Percentiles rank a stretch among this genome's conserved stretches.
phyloP scores from a whole-genome alignment of 1,284 basidiomycete genomes.

The Puccinia triticina region DNA sequence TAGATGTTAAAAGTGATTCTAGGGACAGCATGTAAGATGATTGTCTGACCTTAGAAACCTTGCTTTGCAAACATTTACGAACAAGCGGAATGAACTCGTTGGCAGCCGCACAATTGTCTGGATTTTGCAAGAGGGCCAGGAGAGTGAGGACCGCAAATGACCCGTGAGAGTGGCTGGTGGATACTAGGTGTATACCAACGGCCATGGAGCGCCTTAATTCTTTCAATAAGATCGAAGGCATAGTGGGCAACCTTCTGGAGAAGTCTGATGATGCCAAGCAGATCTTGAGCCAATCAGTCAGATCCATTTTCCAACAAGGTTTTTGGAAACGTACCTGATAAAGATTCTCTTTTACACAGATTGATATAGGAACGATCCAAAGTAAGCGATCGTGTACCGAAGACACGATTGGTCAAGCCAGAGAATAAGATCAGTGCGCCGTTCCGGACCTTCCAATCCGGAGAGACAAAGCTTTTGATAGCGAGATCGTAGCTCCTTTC shows the following conservation, averaged over 20 bases:
- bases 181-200: constrained; percentile 7
- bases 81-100: constrained; percentile 31
- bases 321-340: constrained; percentile 36
- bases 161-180: constrained; percentile 30
- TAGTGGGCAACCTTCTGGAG: constrained; percentile 29
- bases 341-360: constrained; percentile 39
- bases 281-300: not conserved
- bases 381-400: constrained; percentile 20
- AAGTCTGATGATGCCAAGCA: constrained; percentile 14
- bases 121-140: constrained; percentile 43
- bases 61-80: constrained; percentile 29
- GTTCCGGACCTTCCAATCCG: constrained; percentile 48
- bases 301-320: not conserved
- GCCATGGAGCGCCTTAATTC: constrained; percentile 39
- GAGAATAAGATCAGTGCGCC: constrained; percentile 50
- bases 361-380: constrained; percentile 29
- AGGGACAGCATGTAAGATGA: not conserved
- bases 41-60: constrained; percentile 39
- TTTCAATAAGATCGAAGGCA: constrained; percentile 39
- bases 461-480: constrained; percentile 43
- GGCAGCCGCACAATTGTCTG: constrained; percentile 8
- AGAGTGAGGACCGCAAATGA: constrained; percentile 43
- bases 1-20: not conserved
- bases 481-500: constrained; percentile 44
- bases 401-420: constrained; percentile 44